These are phyloP conservation scores for Aspergillus bridgeri DNA, from an alignment of 495 filamentous ascomycete species.

Conservation along the genomic window DNA sequence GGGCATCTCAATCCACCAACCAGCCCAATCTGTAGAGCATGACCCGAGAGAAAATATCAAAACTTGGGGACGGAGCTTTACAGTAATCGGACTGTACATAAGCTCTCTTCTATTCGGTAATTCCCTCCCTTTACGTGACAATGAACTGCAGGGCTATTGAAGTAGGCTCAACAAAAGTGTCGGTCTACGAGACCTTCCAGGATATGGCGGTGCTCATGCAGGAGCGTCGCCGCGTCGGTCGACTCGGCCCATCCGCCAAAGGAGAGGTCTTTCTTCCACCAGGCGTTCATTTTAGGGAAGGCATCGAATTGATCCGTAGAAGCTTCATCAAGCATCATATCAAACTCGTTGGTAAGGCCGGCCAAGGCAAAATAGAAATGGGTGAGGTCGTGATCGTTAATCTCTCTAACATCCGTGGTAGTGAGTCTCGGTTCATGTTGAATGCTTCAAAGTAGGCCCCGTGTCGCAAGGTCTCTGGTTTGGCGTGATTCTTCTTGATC, in stretches of 20 bases:
- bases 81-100: too few relatives aligned
- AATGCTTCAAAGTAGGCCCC: conserved; percentile 21
- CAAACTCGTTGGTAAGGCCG: conserved; percentile 23
- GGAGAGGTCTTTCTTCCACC: conserved; percentile 34
- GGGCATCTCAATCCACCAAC: too few relatives aligned
- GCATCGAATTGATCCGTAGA: conserved; percentile 13
- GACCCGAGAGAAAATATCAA: too few relatives aligned
- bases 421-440: conserved; percentile 16
- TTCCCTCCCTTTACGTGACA: too few relatives aligned
- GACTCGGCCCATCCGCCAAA: conserved; percentile 43
- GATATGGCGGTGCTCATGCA: too few relatives aligned
- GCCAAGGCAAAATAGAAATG: conserved; percentile 47
- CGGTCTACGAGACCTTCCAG: too few relatives aligned
- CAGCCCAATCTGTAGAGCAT: too few relatives aligned
- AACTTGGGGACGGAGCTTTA: too few relatives aligned
- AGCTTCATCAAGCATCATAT: conserved; percentile 21
- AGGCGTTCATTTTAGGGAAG: conserved; percentile 20
- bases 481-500: conserved; percentile 22
- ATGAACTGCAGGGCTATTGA: too few relatives aligned
- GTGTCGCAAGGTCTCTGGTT: conserved; percentile 3
- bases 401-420: conserved; percentile 14
- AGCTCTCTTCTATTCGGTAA: too few relatives aligned
- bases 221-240: not conserved
- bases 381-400: conserved; percentile 30
- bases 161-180: too few relatives aligned